Evolutionary conservation across 176 grass and related monocot genomes (phyloP).

Genomic region (Phoenix roebelenii): DNA sequence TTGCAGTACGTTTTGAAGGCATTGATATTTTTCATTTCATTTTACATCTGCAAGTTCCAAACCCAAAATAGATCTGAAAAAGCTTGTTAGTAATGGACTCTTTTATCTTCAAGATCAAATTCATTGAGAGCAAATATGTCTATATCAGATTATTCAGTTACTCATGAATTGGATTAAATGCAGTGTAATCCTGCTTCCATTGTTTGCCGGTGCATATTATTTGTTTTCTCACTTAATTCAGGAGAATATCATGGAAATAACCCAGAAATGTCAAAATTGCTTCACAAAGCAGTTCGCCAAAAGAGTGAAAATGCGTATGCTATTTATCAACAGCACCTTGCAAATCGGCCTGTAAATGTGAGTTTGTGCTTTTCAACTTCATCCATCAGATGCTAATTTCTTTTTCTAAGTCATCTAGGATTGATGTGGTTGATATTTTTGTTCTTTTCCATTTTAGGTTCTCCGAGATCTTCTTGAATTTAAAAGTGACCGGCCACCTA

Average conservation of each 20-base stretch:
- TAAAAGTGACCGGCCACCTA: constrained; percentile 55
- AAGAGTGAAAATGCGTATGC: constrained; percentile 92
- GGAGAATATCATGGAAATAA: constrained; percentile 99
- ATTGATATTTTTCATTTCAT: no score
- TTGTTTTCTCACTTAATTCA: constrained; percentile 20
- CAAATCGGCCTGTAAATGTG: constrained; percentile 96
- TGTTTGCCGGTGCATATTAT: background rate
- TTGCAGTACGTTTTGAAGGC: no score
- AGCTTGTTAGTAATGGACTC: no score
- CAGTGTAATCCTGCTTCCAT: no score
- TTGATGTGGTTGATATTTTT: background rate
- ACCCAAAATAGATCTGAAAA: no score
- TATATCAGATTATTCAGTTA: background rate
- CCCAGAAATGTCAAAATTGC: constrained; percentile 97
- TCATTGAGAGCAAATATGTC: no score
- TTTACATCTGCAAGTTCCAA: no score
- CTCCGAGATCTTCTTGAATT: constrained; percentile 98
- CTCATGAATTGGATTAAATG: no score
- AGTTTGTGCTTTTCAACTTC: constrained; percentile 30
- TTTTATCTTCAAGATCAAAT: no score
- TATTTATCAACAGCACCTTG: constrained; percentile 96
- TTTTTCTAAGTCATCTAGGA: no score
- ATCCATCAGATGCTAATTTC: background rate
- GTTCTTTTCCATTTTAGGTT: constrained; percentile 38
- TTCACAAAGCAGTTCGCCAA: constrained; percentile 95